phyloP scores from a whole-genome alignment of 495 filamentous ascomycete species.

The Aspergillus indologenus region DNA sequence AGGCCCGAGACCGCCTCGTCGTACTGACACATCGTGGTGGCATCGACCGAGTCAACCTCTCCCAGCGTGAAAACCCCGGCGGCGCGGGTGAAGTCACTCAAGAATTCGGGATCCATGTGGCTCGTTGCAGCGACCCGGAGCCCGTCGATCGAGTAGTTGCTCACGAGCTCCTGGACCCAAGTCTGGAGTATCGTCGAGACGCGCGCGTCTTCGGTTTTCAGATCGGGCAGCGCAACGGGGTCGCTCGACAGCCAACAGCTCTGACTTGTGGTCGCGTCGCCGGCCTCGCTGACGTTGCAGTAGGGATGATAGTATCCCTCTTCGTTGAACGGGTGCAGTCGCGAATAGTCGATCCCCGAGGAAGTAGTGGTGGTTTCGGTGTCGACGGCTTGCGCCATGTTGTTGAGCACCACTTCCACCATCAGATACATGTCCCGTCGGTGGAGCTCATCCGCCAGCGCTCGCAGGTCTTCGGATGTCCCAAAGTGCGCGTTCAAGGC shows the following conservation, averaged over 20 bases:
- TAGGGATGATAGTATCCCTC: constrained; percentile 55
- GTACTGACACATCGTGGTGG: constrained; percentile 7
- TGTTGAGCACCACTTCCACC: constrained; percentile 68
- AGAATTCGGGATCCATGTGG: constrained; percentile 27
- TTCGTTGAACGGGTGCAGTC: constrained; percentile 58
- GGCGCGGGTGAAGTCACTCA: constrained; percentile 6
- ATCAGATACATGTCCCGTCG: constrained; percentile 52
- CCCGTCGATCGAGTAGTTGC: constrained; percentile 65
- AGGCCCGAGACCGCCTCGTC: constrained; percentile 9
- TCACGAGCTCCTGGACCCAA: constrained; percentile 59
- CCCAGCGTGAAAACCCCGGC: constrained; percentile 14
- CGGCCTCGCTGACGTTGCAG: constrained; percentile 51
- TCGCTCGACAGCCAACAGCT: constrained; percentile 58
- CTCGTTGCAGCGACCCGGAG: constrained; percentile 66
- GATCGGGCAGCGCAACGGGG: constrained; percentile 57
- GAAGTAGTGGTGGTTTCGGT: constrained; percentile 20
- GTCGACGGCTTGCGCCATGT: constrained; percentile 55
- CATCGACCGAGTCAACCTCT: constrained; percentile 11
- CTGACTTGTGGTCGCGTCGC: constrained; percentile 16
- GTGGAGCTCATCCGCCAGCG: constrained; percentile 23
- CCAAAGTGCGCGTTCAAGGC: constrained; percentile 27
- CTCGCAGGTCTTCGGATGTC: constrained; percentile 21
- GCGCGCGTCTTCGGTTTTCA: constrained; percentile 54
- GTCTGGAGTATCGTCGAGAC: constrained; percentile 51
- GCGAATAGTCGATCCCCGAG: constrained; percentile 49